Base-by-base conservation (phyloP, 1,139 yeast species). In the Taphrina wiesneri region DNA sequence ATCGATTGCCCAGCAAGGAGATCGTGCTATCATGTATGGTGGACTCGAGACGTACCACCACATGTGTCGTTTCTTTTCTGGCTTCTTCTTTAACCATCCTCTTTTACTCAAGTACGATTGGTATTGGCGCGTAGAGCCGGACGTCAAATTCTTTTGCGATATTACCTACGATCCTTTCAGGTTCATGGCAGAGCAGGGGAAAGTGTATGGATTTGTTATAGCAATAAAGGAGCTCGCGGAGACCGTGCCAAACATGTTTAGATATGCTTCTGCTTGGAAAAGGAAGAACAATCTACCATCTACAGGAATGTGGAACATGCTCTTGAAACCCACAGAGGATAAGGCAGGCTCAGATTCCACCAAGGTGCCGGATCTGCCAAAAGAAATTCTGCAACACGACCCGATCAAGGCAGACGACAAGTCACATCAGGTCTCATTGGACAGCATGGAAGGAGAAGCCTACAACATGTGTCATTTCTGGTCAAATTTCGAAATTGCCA, bases 41-140 rank as follows among this genome's bases (percentile, higher is more conserved):
- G 86, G 85, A 68, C 77, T 86, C 79, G 86, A 83, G 60, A 84
- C 92, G 6, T 92, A 92, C 74, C 86, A 84, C 70, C 82, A 82
- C 71, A 84, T 84, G 87, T 84, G 87, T 72, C 82, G 95, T 5
- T 88, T 86, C 74, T 87, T 88, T 74, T 83, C 92, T 0, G 96
- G 96, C 51, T 80, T 82, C 69, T 91, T 91, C 74, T 89, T 84
- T 78, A 83, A 85, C 69, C 96, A 78, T 75, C 87, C 87, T 2
- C 75, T 88, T 69, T 85, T 92, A 59, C 79, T 75, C 66, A 80
- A 84, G 67, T 81, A 85, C 69, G 90, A 90, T 69, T 91, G 96
- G 95, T 91, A 90, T 77, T 91, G 97, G 97, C 81, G 97, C 65
- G 90, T 92, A 9, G 97, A 92, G 75, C 97, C 97, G 1, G 87